Evolutionary conservation across 805 yeast species (phyloP).

Genomic region (Candida nanaspora): DNA sequence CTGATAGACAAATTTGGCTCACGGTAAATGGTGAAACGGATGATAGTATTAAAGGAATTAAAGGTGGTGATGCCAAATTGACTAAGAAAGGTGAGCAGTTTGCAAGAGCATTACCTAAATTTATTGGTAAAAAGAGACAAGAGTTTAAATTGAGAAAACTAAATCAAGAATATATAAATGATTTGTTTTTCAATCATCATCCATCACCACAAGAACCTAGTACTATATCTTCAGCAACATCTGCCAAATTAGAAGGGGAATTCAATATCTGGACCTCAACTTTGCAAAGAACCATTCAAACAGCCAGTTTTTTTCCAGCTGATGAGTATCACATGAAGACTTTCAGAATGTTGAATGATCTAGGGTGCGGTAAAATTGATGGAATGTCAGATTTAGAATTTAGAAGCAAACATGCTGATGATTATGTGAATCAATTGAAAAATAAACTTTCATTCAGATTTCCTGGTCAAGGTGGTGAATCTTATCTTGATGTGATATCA

Average conservation of each 20-base stretch:
- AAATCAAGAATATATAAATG: slow-evolving; percentile 25
- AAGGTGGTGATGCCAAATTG: slow-evolving; percentile 27
- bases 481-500: slow-evolving; percentile 28
- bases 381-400: slow-evolving; percentile 25
- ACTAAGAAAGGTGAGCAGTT: slow-evolving; percentile 23
- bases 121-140: slow-evolving; percentile 25
- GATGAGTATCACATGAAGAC: slow-evolving; percentile 22
- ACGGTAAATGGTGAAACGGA: slow-evolving; percentile 28
- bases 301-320: slow-evolving; percentile 23
- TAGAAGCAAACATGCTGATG: slow-evolving; percentile 16
- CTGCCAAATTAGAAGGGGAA: slow-evolving; percentile 12
- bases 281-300: slow-evolving; percentile 23
- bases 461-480: slow-evolving; percentile 32
- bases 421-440: slow-evolving; percentile 21
- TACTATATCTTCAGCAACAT: neutral
- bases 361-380: slow-evolving; percentile 28
- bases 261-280: slow-evolving; percentile 30
- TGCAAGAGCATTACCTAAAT: slow-evolving; percentile 28
- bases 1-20: slow-evolving; percentile 30
- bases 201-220: no score
- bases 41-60: slow-evolving; percentile 16
- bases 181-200: slow-evolving; percentile 14
- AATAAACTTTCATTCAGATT: slow-evolving; percentile 26
- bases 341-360: slow-evolving; percentile 27
- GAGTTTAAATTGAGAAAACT: slow-evolving; percentile 27